phyloP scores from a whole-genome alignment of 768 basidiomycete genomes.

The Termitomyces sp. region DNA sequence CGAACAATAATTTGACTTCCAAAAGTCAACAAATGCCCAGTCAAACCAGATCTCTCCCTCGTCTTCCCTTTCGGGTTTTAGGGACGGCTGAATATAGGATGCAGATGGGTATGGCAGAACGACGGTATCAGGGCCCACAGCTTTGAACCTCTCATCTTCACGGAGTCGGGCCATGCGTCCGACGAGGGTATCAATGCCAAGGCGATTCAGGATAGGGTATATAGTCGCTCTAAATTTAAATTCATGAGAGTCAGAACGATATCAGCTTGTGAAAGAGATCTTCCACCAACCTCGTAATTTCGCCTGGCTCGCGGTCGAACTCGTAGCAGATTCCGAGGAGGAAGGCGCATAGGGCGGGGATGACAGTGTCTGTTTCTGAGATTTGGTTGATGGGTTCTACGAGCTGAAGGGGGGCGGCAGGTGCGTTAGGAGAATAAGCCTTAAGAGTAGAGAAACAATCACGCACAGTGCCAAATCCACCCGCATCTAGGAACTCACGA shows the following conservation, averaged over 20 bases:
- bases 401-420: slow-evolving; percentile 40
- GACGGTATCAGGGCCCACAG: slow-evolving; percentile 80
- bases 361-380: slow-evolving; percentile 77
- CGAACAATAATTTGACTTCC: slow-evolving; percentile 97
- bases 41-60: slow-evolving; percentile 96
- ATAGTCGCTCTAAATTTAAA: slow-evolving; percentile 63
- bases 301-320: slow-evolving; percentile 92
- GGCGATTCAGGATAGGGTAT: slow-evolving; percentile 84
- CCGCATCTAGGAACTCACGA: slow-evolving; percentile 85
- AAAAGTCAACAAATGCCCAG: slow-evolving; percentile 97
- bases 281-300: slow-evolving; percentile 78
- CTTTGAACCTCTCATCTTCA: slow-evolving; percentile 92
- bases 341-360: slow-evolving; percentile 90
- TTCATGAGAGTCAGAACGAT: slow-evolving; percentile 6
- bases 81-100: slow-evolving; percentile 29
- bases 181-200: slow-evolving; percentile 86
- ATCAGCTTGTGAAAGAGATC: background rate
- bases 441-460: background rate
- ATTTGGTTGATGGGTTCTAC: slow-evolving; percentile 94
- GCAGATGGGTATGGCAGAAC: slow-evolving; percentile 57
- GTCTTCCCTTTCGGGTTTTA: slow-evolving; percentile 43
- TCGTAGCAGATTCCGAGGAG: slow-evolving; percentile 94
- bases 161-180: slow-evolving; percentile 84
- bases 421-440: background rate
- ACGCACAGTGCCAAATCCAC: slow-evolving; percentile 88